Percentiles rank a stretch among this genome's conserved stretches.
Evolutionary conservation across 2,329 filamentous ascomycete genomes (phyloP).

Genomic region (Aureobasidium sp.): DNA sequence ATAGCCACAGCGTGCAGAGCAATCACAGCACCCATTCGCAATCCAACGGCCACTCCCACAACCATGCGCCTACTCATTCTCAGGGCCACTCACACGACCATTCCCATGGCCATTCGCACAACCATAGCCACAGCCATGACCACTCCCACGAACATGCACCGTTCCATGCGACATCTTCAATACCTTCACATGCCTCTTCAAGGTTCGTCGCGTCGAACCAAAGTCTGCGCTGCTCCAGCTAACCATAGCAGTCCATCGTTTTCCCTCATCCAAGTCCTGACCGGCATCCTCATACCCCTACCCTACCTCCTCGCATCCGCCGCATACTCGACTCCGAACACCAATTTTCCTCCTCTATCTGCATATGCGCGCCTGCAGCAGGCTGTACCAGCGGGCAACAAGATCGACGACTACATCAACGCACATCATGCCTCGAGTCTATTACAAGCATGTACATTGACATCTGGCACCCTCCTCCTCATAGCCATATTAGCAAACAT

Average conservation of each 20-base stretch:
- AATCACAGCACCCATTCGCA: not conserved
- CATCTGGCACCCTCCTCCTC: slow-evolving; percentile 40
- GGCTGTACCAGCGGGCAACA: slow-evolving; percentile 21
- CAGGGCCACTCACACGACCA: slow-evolving; percentile 18
- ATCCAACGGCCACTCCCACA: slow-evolving; percentile 20
- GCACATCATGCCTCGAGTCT: slow-evolving; percentile 26
- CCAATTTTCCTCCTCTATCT: slow-evolving; percentile 26
- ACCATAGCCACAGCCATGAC: slow-evolving; percentile 31
- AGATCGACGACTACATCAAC: slow-evolving; percentile 11
- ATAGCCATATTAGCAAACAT: slow-evolving; percentile 36
- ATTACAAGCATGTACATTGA: slow-evolving; percentile 39
- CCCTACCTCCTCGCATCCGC: slow-evolving; percentile 43
- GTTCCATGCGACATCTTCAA: not conserved
- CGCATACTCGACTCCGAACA: slow-evolving; percentile 33
- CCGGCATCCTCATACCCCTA: slow-evolving; percentile 44
- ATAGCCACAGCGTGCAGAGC: not conserved
- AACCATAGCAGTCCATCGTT: slow-evolving; percentile 21
- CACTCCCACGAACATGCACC: slow-evolving; percentile 21
- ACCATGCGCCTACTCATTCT: slow-evolving; percentile 20
- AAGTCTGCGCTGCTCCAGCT: not conserved
- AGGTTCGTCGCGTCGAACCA: not conserved
- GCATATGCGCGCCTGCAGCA: slow-evolving; percentile 26
- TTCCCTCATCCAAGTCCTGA: slow-evolving; percentile 41
- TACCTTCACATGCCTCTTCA: too few relatives aligned
- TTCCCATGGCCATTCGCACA: slow-evolving; percentile 31